phyloP scores from a whole-genome alignment of 129 eudicot species.

The Flaveria bidentis region DNA sequence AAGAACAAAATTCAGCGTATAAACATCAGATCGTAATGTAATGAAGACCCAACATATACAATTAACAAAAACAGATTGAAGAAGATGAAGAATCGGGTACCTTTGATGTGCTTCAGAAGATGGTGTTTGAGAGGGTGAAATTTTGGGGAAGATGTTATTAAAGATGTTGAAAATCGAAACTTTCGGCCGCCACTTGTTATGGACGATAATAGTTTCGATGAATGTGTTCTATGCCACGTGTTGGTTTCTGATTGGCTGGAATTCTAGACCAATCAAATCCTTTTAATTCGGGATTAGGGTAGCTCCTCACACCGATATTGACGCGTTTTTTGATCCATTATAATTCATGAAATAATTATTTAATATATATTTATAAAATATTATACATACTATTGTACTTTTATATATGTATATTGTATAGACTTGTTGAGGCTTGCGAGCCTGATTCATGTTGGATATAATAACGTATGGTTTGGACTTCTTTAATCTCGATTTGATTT shows the following conservation, averaged over 20 bases:
- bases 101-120: conserved; percentile 25
- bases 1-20: conserved; percentile 12
- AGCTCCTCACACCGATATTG: neutral
- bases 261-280: neutral
- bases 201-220: conserved; percentile 21
- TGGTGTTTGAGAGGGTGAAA: conserved; percentile 17
- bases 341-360: too few species aligned
- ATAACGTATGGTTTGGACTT: too few species aligned
- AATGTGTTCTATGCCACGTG: conserved; percentile 25
- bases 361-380: too few species aligned
- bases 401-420: too few species aligned
- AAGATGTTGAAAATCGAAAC: conserved; percentile 25
- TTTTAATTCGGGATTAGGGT: neutral
- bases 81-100: conserved; percentile 28
- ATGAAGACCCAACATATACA: neutral
- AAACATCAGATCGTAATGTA: conserved; percentile 17
- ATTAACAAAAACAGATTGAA: conserved; percentile 8
- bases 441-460: too few species aligned
- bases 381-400: too few species aligned
- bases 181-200: conserved; percentile 34
- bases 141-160: conserved; percentile 5
- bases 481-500: too few species aligned
- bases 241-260: conserved; percentile 4
- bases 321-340: neutral
- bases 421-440: too few species aligned